Base-by-base conservation (phyloP, 2,329 filamentous ascomycete species). In the Talaromyces sp. region DNA sequence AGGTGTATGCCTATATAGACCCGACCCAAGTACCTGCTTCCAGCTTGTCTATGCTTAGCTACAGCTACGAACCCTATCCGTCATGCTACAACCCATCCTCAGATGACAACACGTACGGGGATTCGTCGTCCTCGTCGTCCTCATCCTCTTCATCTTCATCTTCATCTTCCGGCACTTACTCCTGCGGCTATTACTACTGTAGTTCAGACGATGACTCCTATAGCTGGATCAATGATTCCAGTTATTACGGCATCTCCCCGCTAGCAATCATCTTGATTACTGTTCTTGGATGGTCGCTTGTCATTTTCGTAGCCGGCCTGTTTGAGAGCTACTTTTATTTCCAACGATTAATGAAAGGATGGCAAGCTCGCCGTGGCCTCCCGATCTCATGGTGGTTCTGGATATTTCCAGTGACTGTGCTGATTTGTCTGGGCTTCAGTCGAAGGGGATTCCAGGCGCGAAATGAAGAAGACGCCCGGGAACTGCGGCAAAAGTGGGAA, bases 291-390 rank as follows among this genome's bases (percentile, higher is more conserved):
- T 74, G 71, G 72, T 64, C 72, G 12, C 69, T 66, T 9, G 37
- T 73, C 0, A 66, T 66, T 33, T 65, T 74, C 57, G 64, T 74
- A 31, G 52, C 67, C 2, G 72, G 72, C 28, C 67, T 73, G 42
- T 61, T 73, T 28, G 72, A 74, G 57, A 68, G 66, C 44, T 74
- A 70, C 63, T 56, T 74, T 5, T 70, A 71, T 18, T 74, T 73
- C 64, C 70, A 71, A 54, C 70, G 71, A 4, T 65, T 74, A 23
- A 73, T 73, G 71, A 72, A 67, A 3, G 72, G 72, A 56, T 73
- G 71, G 72, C 71, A 73, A 52, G 70, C 72, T 3, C 68, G 71
- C 1, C 71, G 72, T n/a, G 72, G 72, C 2, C 44, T 74, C 2
- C 72, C 72, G 1, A 61, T 73, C 9, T 71, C 66, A 56, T 74